Evolutionary conservation across 139 green algal genomes (phyloP).

Genomic region (Zygnema circumcarinatum): DNA sequence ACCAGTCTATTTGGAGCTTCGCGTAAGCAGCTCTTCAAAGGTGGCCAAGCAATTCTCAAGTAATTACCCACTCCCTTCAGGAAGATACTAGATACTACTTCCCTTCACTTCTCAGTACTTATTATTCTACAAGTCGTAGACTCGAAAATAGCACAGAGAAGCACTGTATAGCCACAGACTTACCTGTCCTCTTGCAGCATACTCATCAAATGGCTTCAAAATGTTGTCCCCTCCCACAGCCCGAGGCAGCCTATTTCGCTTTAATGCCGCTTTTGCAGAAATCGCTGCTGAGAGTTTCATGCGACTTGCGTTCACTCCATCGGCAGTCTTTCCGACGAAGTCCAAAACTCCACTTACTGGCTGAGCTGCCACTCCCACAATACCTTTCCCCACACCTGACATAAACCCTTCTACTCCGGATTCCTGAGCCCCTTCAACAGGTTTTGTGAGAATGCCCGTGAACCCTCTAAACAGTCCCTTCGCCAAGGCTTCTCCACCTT

Average conservation of each 20-base stretch:
- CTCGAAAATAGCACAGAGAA: too few species aligned
- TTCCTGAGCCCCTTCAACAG: constrained; percentile 77
- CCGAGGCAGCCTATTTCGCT: constrained; percentile 70
- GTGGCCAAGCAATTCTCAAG: too few species aligned
- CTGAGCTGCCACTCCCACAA: constrained; percentile 80
- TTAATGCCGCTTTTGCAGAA: constrained; percentile 62
- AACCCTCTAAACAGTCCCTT: constrained; percentile 75
- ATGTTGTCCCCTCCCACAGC: constrained; percentile 78
- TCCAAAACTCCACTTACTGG: constrained; percentile 79
- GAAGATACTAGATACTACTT: too few species aligned
- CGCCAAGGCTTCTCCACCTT: constrained; percentile 78
- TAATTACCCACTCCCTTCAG: too few species aligned
- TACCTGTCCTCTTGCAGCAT: constrained; percentile 70
- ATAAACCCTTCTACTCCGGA: constrained; percentile 75
- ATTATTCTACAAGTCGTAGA: too few species aligned
- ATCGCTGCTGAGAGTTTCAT: constrained; percentile 42
- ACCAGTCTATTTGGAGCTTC: too few species aligned
- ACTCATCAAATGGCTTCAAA: constrained; percentile 70
- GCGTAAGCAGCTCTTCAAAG: too few species aligned
- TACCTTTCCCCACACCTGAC: constrained; percentile 73
- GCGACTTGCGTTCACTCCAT: constrained; percentile 74
- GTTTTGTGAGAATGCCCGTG: constrained; percentile 83
- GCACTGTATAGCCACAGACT: too few species aligned
- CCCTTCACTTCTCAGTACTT: too few species aligned
- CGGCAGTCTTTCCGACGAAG: constrained; percentile 71